Percentiles rank a stretch among this genome's conserved stretches.
Conservation (phyloP, 2,329 filamentous ascomycete genomes). For the Ophiostoma sp. region DNA sequence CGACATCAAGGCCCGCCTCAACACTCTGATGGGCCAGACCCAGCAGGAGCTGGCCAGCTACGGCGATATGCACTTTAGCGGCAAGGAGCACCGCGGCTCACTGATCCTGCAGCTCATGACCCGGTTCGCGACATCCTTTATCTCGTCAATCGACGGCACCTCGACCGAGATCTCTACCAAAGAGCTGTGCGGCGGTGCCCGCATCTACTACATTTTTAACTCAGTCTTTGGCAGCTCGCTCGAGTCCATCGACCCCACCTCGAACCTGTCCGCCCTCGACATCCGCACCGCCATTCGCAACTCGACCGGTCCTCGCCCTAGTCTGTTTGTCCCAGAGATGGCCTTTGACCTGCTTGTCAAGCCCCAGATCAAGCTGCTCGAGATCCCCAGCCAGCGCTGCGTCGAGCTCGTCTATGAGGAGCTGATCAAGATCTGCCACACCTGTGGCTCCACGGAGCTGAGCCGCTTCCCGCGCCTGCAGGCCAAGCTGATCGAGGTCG, state of each 20-base stretch:
- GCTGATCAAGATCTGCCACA: slow-evolving; percentile 98
- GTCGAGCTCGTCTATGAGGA: slow-evolving; percentile 98
- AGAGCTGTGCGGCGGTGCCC: slow-evolving; percentile 87
- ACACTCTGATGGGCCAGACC: slow-evolving; percentile 99
- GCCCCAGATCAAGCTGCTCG: slow-evolving; percentile 94
- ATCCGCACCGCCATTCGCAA: slow-evolving; percentile 97
- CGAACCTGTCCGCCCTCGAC: slow-evolving; percentile 87
- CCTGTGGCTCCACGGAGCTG: slow-evolving; percentile 91
- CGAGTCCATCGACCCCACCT: slow-evolving; percentile 92
- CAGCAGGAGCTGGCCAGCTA: slow-evolving; percentile 98
- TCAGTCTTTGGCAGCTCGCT: slow-evolving; percentile 96
- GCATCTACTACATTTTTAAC: slow-evolving; percentile 99
- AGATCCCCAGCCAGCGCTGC: slow-evolving; percentile 90
- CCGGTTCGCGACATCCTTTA: slow-evolving; percentile 94
- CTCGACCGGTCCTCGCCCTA: slow-evolving; percentile 91
- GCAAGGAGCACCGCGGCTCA: slow-evolving; percentile 92
- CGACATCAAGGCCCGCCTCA: slow-evolving; percentile 95
- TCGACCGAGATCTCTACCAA: slow-evolving; percentile 98
- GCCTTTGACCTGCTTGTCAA: slow-evolving; percentile 97
- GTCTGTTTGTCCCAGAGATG: slow-evolving; percentile 93
- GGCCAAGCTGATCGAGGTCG: slow-evolving; percentile 95
- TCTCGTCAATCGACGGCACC: slow-evolving; percentile 96
- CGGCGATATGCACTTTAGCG: slow-evolving; percentile 94
- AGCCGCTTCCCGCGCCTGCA: slow-evolving; percentile 88
- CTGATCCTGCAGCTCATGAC: slow-evolving; percentile 97